Conservation (phyloP, 805 yeast genomes). For the Blastobotrys parvus region DNA sequence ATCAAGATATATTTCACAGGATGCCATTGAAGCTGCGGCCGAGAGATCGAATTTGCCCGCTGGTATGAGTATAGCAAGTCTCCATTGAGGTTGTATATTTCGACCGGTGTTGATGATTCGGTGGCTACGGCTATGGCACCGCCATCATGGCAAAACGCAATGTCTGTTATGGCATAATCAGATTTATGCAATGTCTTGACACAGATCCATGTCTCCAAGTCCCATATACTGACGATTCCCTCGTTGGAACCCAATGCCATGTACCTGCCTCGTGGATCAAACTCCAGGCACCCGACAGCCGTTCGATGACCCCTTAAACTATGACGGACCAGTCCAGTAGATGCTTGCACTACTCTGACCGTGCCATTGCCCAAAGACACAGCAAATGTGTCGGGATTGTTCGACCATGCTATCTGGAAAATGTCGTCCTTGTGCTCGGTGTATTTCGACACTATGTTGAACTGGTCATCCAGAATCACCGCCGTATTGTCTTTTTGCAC, state of each 20-base stretch:
- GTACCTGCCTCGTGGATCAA: conserved; percentile 46
- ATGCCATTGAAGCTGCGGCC: conserved; percentile 27
- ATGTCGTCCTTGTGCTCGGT: conserved; percentile 13
- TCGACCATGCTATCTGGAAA: conserved; percentile 35
- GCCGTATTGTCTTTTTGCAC: background rate
- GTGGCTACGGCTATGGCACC: conserved; percentile 37
- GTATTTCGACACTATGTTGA: too few species aligned
- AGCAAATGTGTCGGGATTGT: conserved; percentile 29
- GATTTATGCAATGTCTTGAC: conserved; percentile 29
- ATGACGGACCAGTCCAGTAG: conserved; percentile 4
- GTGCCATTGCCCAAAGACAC: conserved; percentile 44
- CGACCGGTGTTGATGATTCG: conserved; percentile 34
- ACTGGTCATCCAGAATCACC: too few species aligned
- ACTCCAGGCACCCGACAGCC: conserved; percentile 36
- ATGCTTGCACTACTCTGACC: conserved; percentile 20
- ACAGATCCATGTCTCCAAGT: conserved; percentile 33
- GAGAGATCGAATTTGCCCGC: background rate
- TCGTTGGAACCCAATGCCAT: conserved; percentile 50
- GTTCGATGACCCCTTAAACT: conserved; percentile 42
- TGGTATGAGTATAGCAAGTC: conserved; percentile 15
- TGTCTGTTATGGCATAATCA: conserved; percentile 33
- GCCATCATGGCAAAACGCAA: conserved; percentile 41
- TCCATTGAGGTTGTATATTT: conserved; percentile 31
- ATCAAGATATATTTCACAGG: conserved; percentile 25
- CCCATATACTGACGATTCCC: conserved; percentile 48